Evolutionary conservation across 495 filamentous ascomycete genomes (phyloP), one percentile per base, ranked within the genome.

Genomic region (Aspergillus homomorphus): DNA sequence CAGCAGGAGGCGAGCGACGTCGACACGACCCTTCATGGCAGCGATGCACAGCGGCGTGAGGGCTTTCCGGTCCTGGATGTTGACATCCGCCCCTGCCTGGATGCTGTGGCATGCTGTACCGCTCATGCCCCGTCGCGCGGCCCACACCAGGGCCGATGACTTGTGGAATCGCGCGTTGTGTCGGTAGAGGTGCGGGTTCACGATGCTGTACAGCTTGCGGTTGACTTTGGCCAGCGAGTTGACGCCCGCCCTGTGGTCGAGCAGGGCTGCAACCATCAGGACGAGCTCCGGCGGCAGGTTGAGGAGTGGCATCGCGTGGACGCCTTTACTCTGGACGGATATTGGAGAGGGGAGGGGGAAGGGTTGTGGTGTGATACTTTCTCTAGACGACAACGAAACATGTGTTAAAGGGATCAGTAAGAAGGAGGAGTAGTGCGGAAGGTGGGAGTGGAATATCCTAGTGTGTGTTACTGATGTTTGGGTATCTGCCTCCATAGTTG

Each of bases 161-260:
- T 54, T 22, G 53, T 46, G 51, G 14, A 58, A 6, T 51, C 51
- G 42, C 44, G 59, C 23, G 53, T 69, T 66, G 41, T 62, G 53
- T n/a, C 56, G 54, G 48, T 73, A 73, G 21, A 73, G 65, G 43
- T 59, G 66, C 8, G 33, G 45, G 54, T 71, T 68, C 14, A 68
- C 51, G 12, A 63, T 51, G 51, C 38, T 19, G 50, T 67, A 64
- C 16, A 71, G 63, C 44, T 52, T 51, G 45, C 54, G 55, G 54
- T 62, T 68, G 15, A 61, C 58, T 54, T 54, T 53, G 18, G 59
- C 41, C 18, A 71, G 53, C n/a, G 70, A 55, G 48, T 71, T 71
- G 38, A 71, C 67, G 46, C 66, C 62, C 30, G 46, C 28, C 44
- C 65, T 58, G 7, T 46, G 55, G 21, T 71, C 63, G 26, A 70